Conservation (phyloP, 2,329 filamentous ascomycete genomes). For the Didymella pinodella region DNA sequence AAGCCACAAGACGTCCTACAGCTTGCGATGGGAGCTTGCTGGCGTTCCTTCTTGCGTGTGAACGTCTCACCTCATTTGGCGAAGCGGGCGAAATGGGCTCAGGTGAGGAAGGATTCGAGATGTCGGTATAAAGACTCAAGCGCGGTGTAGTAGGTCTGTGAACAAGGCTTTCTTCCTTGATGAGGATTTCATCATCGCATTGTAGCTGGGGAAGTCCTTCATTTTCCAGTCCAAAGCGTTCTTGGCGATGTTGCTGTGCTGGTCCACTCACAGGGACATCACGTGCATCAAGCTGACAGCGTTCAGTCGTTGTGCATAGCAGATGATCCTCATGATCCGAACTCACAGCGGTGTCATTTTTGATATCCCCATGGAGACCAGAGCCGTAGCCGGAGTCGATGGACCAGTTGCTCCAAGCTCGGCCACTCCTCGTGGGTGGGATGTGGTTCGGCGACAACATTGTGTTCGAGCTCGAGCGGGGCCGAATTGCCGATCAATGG, state of each 20-base stretch:
- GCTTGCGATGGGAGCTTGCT: constrained; percentile 44
- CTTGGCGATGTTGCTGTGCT: neutral
- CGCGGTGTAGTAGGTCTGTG: constrained; percentile 6
- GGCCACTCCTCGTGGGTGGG: constrained; percentile 24
- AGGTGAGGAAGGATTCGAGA: constrained; percentile 12
- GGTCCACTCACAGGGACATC: constrained; percentile 18
- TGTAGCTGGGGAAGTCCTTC: neutral
- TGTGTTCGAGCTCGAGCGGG: constrained; percentile 6
- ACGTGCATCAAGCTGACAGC: constrained; percentile 31
- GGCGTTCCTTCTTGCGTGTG: constrained; percentile 37
- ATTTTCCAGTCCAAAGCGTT: neutral
- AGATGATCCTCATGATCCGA: neutral
- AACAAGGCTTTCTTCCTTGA: constrained; percentile 6
- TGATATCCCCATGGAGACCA: constrained; percentile 25
- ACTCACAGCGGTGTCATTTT: constrained; percentile 19
- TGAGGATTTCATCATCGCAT: neutral
- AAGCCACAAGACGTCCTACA: constrained; percentile 37
- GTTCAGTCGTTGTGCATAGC: neutral
- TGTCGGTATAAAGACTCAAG: constrained; percentile 6
- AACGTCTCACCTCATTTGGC: constrained; percentile 35
- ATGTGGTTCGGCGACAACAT: constrained; percentile 39
- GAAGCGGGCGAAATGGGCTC: constrained; percentile 11
- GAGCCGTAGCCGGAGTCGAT: constrained; percentile 48
- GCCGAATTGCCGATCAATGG: constrained; percentile 3
- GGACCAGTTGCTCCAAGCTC: constrained; percentile 42